Conservation (phyloP, 2,329 filamentous ascomycete genomes). For the Diaporthe caulivora region DNA sequence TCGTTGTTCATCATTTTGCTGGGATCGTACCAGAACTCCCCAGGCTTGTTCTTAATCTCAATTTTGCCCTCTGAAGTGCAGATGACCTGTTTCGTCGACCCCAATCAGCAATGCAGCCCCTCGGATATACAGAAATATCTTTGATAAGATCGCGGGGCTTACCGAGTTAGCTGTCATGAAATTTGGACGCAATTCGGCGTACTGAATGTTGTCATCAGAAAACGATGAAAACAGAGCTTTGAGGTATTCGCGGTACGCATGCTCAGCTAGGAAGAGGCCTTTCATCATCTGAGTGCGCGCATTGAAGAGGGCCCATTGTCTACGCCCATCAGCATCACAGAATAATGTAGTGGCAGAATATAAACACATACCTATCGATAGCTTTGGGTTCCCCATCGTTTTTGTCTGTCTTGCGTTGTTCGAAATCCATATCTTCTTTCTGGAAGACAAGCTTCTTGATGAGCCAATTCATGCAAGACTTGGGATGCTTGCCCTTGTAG, state of each 20-base stretch:
- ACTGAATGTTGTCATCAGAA: slow-evolving; percentile 75
- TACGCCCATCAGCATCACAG: slow-evolving; percentile 41
- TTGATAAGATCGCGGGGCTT: slow-evolving; percentile 56
- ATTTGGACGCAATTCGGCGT: slow-evolving; percentile 78
- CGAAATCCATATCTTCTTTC: slow-evolving; percentile 60
- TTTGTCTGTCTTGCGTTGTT: neutral
- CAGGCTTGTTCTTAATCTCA: neutral
- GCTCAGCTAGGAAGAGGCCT: slow-evolving; percentile 76
- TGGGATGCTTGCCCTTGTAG: neutral
- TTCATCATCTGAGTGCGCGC: slow-evolving; percentile 79
- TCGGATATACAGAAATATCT: slow-evolving; percentile 50
- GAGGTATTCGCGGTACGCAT: slow-evolving; percentile 73
- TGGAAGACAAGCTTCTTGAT: slow-evolving; percentile 71
- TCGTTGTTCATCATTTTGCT: slow-evolving; percentile 61
- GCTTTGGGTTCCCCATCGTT: neutral
- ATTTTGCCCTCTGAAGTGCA: neutral
- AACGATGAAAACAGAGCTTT: slow-evolving; percentile 70
- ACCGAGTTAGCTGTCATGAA: slow-evolving; percentile 74
- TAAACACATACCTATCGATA: neutral
- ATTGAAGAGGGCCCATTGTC: slow-evolving; percentile 74
- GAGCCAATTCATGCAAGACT: slow-evolving; percentile 61
- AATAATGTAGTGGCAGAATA: neutral
- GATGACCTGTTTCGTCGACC: neutral
- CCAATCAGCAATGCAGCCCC: neutral
- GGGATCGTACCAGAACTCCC: slow-evolving; percentile 51